Evolutionary conservation across 306 rosid species (phyloP).

Genomic region (Lathyrus aphaca): DNA sequence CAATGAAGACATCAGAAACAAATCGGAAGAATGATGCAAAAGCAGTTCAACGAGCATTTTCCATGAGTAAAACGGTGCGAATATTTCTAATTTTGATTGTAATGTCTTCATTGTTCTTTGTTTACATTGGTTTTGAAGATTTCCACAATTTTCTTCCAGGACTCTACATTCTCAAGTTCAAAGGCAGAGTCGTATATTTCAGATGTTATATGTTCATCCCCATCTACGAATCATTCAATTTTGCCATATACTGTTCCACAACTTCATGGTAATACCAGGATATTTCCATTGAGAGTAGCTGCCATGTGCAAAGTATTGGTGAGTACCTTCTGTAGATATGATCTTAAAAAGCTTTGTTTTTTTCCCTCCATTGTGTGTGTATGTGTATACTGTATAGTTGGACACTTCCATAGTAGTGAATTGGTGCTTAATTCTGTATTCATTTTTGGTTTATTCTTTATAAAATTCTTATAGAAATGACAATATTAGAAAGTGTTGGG

Average conservation of each 20-base stretch:
- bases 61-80: constrained; percentile 62
- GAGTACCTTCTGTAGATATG: constrained; percentile 45
- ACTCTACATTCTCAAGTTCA: constrained; percentile 69
- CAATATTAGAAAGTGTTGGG: too few species aligned
- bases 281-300: constrained; percentile 78
- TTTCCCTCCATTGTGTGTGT: background rate
- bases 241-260: constrained; percentile 66
- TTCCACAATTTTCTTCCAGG: constrained; percentile 48
- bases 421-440: constrained; percentile 17
- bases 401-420: constrained; percentile 20
- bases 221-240: constrained; percentile 48
- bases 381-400: constrained; percentile 14
- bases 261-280: constrained; percentile 60
- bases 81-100: constrained; percentile 35
- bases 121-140: constrained; percentile 26
- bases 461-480: background rate
- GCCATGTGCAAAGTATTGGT: constrained; percentile 90
- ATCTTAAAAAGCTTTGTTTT: background rate
- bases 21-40: constrained; percentile 81
- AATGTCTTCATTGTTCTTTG: background rate
- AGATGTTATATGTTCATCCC: constrained; percentile 70
- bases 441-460: constrained; percentile 26
- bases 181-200: constrained; percentile 67
- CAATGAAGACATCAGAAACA: constrained; percentile 57
- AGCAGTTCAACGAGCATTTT: constrained; percentile 88